Conservation (phyloP, 352 stramenopile genomes). For the Pythium grandisporangium region DNA sequence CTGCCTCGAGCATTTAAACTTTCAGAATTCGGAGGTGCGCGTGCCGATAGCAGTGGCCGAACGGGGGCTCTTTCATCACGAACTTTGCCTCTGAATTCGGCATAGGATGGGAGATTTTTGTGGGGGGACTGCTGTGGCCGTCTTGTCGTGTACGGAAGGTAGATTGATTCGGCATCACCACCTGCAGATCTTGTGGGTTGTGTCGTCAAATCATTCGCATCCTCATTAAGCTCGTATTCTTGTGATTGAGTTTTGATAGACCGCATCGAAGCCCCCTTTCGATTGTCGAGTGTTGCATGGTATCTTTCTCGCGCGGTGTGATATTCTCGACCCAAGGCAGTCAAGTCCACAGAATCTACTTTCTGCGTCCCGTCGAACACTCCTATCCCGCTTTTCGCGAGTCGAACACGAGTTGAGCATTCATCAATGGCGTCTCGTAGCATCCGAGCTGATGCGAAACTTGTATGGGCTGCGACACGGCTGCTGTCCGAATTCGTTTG, state of each 20-base stretch:
- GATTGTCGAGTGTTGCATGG: background rate
- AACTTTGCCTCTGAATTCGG: conserved; percentile 26
- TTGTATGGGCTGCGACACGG: no score
- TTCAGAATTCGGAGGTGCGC: conserved; percentile 1
- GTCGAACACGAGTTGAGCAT: conserved; percentile 30
- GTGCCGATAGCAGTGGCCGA: conserved; percentile 15
- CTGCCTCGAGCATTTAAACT: no score
- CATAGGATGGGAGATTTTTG: conserved; percentile 31
- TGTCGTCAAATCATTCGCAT: no score
- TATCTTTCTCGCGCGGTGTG: conserved; percentile 6
- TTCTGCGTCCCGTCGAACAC: conserved; percentile 28
- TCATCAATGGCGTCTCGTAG: conserved; percentile 45
- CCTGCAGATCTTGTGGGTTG: no score
- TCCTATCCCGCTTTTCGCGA: conserved; percentile 33
- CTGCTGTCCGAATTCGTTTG: no score
- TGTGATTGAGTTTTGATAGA: no score
- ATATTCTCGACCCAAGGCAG: conserved; percentile 23
- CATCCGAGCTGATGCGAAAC: no score
- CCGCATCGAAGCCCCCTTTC: conserved; percentile 1
- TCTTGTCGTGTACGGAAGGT: conserved; percentile 65
- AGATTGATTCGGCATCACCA: no score
- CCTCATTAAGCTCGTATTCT: no score
- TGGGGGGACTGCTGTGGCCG: conserved; percentile 31
- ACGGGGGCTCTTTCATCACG: conserved; percentile 36
- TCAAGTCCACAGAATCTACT: conserved; percentile 21